Percentiles rank a stretch among this genome's conserved stretches.
These are phyloP conservation scores for Hypoxylon sp. DNA, from an alignment of 2,329 filamentous ascomycete species.

Conservation along the genomic window DNA sequence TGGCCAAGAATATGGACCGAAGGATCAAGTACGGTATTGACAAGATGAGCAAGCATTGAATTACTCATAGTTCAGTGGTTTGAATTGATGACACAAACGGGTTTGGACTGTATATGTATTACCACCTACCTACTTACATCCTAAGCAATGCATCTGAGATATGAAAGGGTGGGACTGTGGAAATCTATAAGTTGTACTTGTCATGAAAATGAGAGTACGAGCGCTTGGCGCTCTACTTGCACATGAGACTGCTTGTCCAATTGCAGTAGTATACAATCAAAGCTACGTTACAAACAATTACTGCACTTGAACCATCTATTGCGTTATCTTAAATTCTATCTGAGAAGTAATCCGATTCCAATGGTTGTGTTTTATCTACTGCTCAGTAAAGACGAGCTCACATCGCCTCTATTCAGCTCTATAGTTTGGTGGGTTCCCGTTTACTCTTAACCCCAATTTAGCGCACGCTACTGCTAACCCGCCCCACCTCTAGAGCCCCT, in stretches of 20 bases:
- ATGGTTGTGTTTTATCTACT: not conserved
- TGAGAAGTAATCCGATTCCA: not conserved
- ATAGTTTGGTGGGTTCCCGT: not conserved
- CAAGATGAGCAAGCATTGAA: constrained; percentile 48
- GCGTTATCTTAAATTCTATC: too few species aligned
- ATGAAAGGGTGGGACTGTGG: constrained; percentile 16
- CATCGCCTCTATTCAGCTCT: not conserved
- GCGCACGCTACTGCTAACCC: too few species aligned
- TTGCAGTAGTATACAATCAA: constrained; percentile 42
- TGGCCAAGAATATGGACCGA: constrained; percentile 64
- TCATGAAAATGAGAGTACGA: constrained; percentile 19
- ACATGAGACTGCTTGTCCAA: constrained; percentile 31
- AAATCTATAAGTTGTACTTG: constrained; percentile 31
- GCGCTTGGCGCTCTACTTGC: constrained; percentile 33
- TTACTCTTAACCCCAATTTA: not conserved
- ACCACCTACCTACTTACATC: not conserved
- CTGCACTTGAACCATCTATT: not conserved
- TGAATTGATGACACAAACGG: not conserved
- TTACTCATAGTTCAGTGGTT: not conserved
- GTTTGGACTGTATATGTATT: constrained; percentile 9
- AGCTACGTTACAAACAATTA: constrained; percentile 29
- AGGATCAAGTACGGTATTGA: constrained; percentile 64
- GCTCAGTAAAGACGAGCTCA: not conserved
- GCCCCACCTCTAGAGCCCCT: too few species aligned
- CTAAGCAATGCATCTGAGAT: not conserved